Conservation (phyloP, 2,329 filamentous ascomycete genomes). For the Colletotrichum coccodes region DNA sequence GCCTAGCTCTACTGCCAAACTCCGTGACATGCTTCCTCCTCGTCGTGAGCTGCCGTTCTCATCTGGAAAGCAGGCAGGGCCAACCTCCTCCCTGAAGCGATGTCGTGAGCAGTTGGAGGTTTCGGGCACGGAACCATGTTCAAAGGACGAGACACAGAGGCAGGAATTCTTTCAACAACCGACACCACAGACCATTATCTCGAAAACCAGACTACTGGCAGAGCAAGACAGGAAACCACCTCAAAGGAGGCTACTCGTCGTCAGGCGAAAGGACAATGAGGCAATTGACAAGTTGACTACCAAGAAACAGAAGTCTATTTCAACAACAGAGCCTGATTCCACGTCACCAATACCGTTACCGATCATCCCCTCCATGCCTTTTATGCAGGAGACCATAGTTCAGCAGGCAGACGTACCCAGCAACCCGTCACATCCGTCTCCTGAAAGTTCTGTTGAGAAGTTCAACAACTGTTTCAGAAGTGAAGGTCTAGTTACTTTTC, state of each 20-base stretch:
- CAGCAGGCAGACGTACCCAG: not conserved
- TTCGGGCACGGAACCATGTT: not conserved
- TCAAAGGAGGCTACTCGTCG: not conserved
- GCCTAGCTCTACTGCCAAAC: not conserved
- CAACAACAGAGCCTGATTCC: not conserved
- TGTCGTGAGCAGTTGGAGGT: not conserved
- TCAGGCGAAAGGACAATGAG: not conserved
- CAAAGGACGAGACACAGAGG: not conserved
- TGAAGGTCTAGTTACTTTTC: not conserved
- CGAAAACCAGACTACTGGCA: not conserved
- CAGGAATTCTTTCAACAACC: not conserved
- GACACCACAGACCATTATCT: not conserved
- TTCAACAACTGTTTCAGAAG: not conserved
- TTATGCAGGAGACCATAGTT: not conserved
- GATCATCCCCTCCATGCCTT: not conserved
- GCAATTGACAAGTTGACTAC: not conserved
- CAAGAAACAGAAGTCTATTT: conserved; percentile 6
- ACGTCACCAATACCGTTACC: not conserved
- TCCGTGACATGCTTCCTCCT: conserved; percentile 9
- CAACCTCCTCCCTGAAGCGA: not conserved
- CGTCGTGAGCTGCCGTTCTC: conserved; percentile 3
- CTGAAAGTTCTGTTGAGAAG: not conserved
- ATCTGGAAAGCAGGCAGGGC: not conserved
- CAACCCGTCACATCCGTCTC: not conserved
- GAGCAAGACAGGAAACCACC: not conserved